Evolutionary conservation across 2,329 filamentous ascomycete genomes (phyloP), one percentile per base, ranked within the genome.

Genomic region (Monosporascus sp.): DNA sequence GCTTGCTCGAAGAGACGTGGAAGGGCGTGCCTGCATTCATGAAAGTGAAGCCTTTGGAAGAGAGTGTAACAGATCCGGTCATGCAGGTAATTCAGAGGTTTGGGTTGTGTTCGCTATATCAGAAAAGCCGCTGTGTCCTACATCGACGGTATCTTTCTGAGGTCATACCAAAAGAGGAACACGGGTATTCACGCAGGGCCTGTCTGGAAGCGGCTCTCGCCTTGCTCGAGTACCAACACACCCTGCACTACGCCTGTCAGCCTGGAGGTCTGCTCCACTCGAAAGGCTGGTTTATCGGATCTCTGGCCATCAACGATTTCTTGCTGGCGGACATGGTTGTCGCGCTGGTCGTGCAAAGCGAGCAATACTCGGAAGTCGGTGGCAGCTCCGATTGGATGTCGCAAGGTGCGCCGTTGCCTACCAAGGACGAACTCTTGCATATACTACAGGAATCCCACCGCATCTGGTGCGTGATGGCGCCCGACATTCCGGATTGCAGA

Each of bases 301-400:
- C 79, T 1, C 67, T 86, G 4, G 75, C 78, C 11, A 75, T 81
- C 49, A 81, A 84, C 49, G 83, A 87, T 61, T 86, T 82, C 49
- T 68, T 87, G 49, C 73, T 86, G 2, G 82, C 82, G 0, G 76
- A 79, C 51, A 82, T 83, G 75, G 75, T 86, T 15, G 61, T 87
- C 3, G 85, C 80, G 55, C 68, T 86, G 18, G 67, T 77, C 18
- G 62, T 77, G 24, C 73, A 75, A 56, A 75, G 73, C 60, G 69
- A 72, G 20, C 64, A 64, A 39, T 75, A 75, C 54, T 61, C 63
- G 37, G 72, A 75, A 7, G 61, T 58, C 17, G 70, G 67, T 5
- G 65, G 61, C 11, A 62, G 65, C 15, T 52, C 52, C 35, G 65
- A 69, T 55, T 74, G 70, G 72, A 65, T 69, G 54, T 63, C 61